phyloP scores from a whole-genome alignment of 2,329 filamentous ascomycete species.

The Pestalotiopsis sp. region DNA sequence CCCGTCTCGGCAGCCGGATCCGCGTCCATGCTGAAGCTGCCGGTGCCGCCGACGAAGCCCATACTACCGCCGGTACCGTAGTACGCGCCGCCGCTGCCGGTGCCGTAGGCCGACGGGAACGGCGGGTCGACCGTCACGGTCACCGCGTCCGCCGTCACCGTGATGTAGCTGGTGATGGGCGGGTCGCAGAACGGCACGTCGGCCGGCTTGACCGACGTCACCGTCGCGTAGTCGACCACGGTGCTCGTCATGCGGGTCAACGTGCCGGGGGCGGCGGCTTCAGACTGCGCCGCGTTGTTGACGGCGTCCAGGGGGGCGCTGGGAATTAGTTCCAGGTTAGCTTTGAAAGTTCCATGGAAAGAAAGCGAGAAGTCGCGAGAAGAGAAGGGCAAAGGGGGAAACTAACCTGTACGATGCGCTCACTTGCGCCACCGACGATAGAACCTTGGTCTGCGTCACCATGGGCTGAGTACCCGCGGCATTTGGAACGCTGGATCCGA shows the following conservation, averaged over 20 bases:
- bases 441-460: neutral
- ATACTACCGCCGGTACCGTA: neutral
- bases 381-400: neutral
- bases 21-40: neutral
- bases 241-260: slow-evolving; percentile 4
- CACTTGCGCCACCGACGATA: neutral
- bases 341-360: neutral
- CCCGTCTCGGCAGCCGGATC: neutral
- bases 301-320: neutral
- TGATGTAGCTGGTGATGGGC: slow-evolving; percentile 5
- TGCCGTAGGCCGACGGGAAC: neutral
- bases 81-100: neutral
- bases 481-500: neutral
- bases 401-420: slow-evolving; percentile 6
- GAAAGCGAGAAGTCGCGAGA: neutral
- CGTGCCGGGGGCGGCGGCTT: neutral
- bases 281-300: neutral
- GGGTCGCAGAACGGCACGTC: slow-evolving; percentile 6
- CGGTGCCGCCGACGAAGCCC: neutral
- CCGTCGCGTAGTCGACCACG: neutral
- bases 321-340: neutral
- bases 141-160: slow-evolving; percentile 1
- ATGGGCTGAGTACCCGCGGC: neutral
- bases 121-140: slow-evolving; percentile 5
- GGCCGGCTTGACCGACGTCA: neutral